Percentiles rank a stretch among this genome's conserved stretches.
These are phyloP conservation scores for Ascodesmis nigricans DNA, from an alignment of 495 filamentous ascomycete genomes.

Conservation along the genomic window DNA sequence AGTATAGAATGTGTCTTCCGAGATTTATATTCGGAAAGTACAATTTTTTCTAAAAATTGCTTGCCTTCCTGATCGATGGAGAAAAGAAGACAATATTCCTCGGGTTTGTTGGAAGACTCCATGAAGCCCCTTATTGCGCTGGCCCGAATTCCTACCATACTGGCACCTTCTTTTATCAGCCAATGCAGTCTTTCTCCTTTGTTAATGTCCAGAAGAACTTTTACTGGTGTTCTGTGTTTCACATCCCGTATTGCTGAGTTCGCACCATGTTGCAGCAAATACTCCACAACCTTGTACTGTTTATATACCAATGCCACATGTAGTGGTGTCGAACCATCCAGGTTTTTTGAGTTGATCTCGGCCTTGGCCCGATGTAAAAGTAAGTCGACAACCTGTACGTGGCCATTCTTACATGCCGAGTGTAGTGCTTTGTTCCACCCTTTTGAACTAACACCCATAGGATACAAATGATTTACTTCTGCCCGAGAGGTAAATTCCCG, in stretches of 20 bases:
- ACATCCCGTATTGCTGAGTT: slow-evolving; percentile 3
- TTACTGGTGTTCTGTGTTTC: slow-evolving; percentile 6
- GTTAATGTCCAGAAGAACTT: slow-evolving; percentile 1
- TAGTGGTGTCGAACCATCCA: slow-evolving; percentile 8
- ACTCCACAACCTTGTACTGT: not conserved
- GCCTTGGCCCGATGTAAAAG: too few species aligned
- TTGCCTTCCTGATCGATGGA: too few species aligned
- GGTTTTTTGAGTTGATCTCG: slow-evolving; percentile 4
- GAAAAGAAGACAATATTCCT: too few species aligned
- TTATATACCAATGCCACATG: slow-evolving; percentile 6
- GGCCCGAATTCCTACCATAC: not conserved
- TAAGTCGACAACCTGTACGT: too few species aligned
- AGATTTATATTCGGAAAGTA: too few species aligned
- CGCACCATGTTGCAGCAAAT: slow-evolving; percentile 5
- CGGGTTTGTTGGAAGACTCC: not conserved
- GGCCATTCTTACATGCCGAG: too few species aligned
- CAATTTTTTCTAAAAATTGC: too few species aligned
- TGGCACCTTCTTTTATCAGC: slow-evolving; percentile 7
- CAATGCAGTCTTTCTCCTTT: slow-evolving; percentile 9
- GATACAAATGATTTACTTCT: too few species aligned
- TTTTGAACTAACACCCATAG: too few species aligned
- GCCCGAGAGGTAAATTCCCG: too few species aligned
- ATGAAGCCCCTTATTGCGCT: slow-evolving; percentile 5
- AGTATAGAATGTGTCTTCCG: too few species aligned
- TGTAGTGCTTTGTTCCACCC: too few species aligned